Evolutionary conservation across 1,284 basidiomycete species (phyloP), one percentile per base, ranked within the genome.

Genomic region (Heterobasidion annosum): DNA sequence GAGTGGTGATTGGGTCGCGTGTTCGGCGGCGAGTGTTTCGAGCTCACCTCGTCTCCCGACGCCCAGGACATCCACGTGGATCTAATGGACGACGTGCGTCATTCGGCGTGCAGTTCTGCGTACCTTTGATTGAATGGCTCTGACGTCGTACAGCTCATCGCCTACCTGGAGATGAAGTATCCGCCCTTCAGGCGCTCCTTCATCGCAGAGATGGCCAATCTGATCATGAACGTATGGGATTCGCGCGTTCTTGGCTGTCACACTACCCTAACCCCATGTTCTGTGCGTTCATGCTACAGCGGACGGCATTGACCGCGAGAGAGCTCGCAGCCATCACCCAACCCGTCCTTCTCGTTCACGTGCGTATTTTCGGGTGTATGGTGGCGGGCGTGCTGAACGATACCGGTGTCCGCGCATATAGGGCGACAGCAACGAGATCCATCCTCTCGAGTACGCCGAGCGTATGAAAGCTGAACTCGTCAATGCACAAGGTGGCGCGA

Each of bases 321-420:
- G 72, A 75, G 55, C 69, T 80, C 18, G 73, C 73, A n/a, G 63
- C 67, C 40, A 77, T 89, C 52, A 77, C 64, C 6, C 79, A 79
- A 59, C 87, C 86, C 1, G 78, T 85, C 12, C 69, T 89, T 18
- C 78, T 89, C n/a, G 76, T 89, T 51, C 87, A 89, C 68, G 87
- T 87, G 51, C 35, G 72, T 61, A 9, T 9, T 15, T 13, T 58
- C 34, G 33, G 40, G 33, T 53, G 25, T 32, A 15, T 19, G 25
- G 25, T 15, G 32, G n/a, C 40, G 25, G 25, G 25, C 25, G 25
- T 4, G 25, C 25, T 25, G 25, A 25, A 25, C 25, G 25, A 25
- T 25, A 25, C 25, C 25, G 25, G 25, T 25, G 25, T 25, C 25
- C 25, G 25, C 25, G 25, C 25, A 25, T 53, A 59, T 43, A 88